Evolutionary conservation across 2,329 filamentous ascomycete genomes (phyloP), one percentile per base, ranked within the genome.

Genomic region (Diaporthe citriasiana): DNA sequence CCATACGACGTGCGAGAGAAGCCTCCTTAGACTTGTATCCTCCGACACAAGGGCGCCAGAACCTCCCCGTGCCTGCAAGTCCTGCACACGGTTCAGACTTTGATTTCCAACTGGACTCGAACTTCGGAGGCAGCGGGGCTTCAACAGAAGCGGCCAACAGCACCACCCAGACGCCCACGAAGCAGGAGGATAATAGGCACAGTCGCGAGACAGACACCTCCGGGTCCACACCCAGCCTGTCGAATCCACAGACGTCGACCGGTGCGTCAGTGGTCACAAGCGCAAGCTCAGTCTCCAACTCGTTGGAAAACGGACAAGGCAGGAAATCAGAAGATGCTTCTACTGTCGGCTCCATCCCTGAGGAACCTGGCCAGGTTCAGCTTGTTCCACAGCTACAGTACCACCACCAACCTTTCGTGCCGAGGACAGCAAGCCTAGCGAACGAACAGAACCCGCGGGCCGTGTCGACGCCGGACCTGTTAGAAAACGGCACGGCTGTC

Each of bases 351-450:
- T 90, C 88, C 9, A 78, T 89, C 40, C 82, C 86, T 35, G 87
- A 89, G 55, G 86, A 85, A 22, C 82, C 83, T 69, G 78, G 83
- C 8, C 83, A 82, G 71, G 83, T 81, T 76, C 83, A 85, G 71
- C 81, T 85, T 5, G 87, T 92, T 12, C 88, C 90, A 15, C 87
- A 87, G 76, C 86, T 92, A 71, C 90, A 92, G 78, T 92, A 93
- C 77, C 89, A 92, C 77, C 90, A 90, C 77, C 85, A 87, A 66
- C 81, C 85, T 1, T 85, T 84, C 78, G 77, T 86, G 76, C 79
- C 83, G 72, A 82, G 83, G 35, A 83, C 85, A 73, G 83, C 82
- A 68, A 88, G 82, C 77, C 83, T 83, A n/a, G 82, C 84, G 47
- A 82, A 81, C 73, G 86, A 84, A 50, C 79, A 80, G 63, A 84